Base-by-base conservation (phyloP, 192 early-diverging fungal genomes). In the Coemansia sp. region DNA sequence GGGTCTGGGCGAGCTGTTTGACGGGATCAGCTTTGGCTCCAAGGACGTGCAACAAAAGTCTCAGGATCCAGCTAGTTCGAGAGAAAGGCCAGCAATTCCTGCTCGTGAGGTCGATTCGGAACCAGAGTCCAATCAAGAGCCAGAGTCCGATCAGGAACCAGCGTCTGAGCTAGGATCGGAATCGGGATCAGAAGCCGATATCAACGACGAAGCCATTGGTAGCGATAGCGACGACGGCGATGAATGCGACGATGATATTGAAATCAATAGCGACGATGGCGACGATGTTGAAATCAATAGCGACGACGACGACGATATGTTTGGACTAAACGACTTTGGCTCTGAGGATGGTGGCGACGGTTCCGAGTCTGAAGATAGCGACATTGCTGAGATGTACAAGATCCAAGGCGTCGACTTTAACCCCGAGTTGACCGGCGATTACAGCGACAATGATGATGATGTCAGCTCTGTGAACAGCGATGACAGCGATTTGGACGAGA, bases 1-100 rank as follows among this genome's bases (percentile, higher is more conserved):
- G 54, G 86, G 86, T 0, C 73, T 87, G 27, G 83, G 84, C 29
- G 76, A 79, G 15, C 40, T 85, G 16, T 62, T 85, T 12, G 52
- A 73, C 12, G 80, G 77, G 6, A 70, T 82, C 11, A 63, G 72
- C 22, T 66, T 71, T 29, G 86, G 84, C 13, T 85, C 80, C 20
- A 72, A 60, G 41, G 68, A 54, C 16, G 69, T 85, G 5, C 79
- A n/a, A 18, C 57, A 60, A 60, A 60, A n/a, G 31, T 33, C 57
- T 0, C 57, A 60, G 57, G 57, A 60, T 18, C 57, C 31, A 5
- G 29, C 2, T 33, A 33, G 2, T 34, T 16, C 31, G 31, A 60
- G 33, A 60, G 16, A 16, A 34, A 51, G 24, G 20, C 10, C 49
- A 22, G 20, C 3, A 22, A 16, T 38, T 12, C 33, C 34, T 9